Conservation (phyloP, 306 rosid species). For the Rosa multiflora region DNA sequence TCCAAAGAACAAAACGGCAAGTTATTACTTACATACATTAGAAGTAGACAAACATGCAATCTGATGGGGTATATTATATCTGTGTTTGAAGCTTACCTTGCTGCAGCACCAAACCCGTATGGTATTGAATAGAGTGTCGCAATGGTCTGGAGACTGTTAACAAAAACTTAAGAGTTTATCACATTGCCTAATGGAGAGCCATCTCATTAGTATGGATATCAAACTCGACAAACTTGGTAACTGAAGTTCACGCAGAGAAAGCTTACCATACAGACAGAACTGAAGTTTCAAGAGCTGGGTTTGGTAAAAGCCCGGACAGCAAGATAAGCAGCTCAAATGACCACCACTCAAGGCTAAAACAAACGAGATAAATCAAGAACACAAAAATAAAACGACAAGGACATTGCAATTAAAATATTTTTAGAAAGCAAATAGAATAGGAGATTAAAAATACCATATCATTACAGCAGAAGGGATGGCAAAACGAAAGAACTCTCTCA, state of each 20-base stretch:
- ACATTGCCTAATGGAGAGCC: not conserved
- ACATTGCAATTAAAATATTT: not conserved
- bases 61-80: not conserved
- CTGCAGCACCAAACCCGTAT: slow-evolving; percentile 2
- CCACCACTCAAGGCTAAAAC: slow-evolving; percentile 60
- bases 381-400: not conserved
- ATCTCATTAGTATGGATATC: not conserved
- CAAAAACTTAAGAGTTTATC: not conserved
- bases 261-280: slow-evolving; percentile 56
- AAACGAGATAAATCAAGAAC: not conserved
- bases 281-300: slow-evolving; percentile 70
- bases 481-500: slow-evolving; percentile 48
- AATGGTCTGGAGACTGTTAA: slow-evolving; percentile 4
- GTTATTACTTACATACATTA: too few species aligned
- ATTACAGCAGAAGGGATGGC: slow-evolving; percentile 62
- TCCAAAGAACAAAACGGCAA: not conserved
- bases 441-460: slow-evolving; percentile 37
- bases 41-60: not conserved
- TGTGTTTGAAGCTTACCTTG: not conserved
- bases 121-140: slow-evolving; percentile 8
- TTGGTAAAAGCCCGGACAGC: slow-evolving; percentile 60
- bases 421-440: not conserved
- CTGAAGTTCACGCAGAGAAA: not conserved
- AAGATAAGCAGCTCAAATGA: slow-evolving; percentile 57
- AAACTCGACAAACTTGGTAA: not conserved